phyloP scores from a whole-genome alignment of 257 asterid genomes.

The Leptodermis oblonga region DNA sequence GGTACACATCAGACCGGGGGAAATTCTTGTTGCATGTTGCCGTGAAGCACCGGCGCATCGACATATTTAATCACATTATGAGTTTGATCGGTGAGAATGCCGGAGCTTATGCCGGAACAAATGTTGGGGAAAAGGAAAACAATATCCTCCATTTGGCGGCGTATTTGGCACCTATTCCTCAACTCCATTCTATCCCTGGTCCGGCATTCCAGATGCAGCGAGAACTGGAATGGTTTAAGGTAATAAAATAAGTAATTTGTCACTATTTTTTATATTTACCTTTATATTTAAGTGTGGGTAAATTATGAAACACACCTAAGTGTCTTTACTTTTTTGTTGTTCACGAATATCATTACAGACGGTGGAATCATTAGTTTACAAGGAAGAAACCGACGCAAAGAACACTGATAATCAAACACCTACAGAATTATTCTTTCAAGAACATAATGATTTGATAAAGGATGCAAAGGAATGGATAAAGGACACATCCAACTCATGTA shows the following conservation, averaged over 20 bases:
- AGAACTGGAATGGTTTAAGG: conserved; percentile 20
- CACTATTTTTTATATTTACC: no score
- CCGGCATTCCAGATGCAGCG: conserved; percentile 13
- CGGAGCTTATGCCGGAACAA: not conserved
- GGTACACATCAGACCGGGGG: not conserved
- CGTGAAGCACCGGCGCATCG: not conserved
- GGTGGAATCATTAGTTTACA: not conserved
- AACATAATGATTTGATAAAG: not conserved
- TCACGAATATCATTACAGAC: no score
- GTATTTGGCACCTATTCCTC: not conserved
- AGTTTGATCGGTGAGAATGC: not conserved
- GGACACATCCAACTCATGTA: not conserved
- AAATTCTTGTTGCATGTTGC: not conserved
- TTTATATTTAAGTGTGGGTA: no score
- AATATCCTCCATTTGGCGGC: conserved; percentile 22
- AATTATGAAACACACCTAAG: no score
- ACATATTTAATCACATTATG: no score
- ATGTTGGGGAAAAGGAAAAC: not conserved
- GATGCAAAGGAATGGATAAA: conserved; percentile 2
- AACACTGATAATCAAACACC: not conserved
- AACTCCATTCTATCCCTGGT: not conserved
- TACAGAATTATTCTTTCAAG: not conserved
- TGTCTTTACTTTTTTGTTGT: no score
- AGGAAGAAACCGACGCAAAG: not conserved
- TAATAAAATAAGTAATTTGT: no score